Percentiles rank a stretch among this genome's conserved stretches.
Evolutionary conservation across 139 green algal genomes (phyloP).

Genomic region (Chlamydomonas sp.): DNA sequence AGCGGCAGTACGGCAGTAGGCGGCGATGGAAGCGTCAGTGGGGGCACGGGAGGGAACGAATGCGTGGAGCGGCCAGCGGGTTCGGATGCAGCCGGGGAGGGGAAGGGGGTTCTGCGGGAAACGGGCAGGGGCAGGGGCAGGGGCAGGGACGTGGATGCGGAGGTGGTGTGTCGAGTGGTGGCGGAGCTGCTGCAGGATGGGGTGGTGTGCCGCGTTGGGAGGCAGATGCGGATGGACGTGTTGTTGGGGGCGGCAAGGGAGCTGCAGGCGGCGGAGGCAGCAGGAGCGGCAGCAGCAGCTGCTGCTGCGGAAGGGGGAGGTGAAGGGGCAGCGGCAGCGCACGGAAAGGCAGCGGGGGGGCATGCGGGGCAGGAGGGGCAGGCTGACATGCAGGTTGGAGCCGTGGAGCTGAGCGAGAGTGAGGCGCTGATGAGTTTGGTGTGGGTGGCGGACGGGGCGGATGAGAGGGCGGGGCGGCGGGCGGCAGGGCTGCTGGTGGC

Average conservation of each 20-base stretch:
- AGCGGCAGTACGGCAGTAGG: background rate
- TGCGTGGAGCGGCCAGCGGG: too few species aligned
- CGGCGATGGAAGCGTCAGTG: background rate
- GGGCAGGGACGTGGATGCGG: background rate
- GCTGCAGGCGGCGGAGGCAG: background rate
- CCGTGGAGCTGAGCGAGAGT: background rate
- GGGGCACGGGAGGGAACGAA: too few species aligned
- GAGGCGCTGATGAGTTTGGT: constrained; percentile 1
- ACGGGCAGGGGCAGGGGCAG: background rate
- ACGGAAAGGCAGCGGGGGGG: background rate
- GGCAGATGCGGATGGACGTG: background rate
- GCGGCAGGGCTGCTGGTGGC: too few species aligned
- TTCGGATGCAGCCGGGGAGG: too few species aligned
- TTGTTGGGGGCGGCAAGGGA: background rate
- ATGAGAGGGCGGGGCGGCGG: too few species aligned
- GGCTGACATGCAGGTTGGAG: background rate
- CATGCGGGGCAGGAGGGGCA: background rate
- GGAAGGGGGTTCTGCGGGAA: background rate
- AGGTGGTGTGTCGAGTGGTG: background rate
- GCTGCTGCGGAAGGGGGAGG: background rate
- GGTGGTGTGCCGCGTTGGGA: too few species aligned
- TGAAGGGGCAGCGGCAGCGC: background rate
- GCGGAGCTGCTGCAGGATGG: too few species aligned
- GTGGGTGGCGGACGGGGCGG: constrained; percentile 8
- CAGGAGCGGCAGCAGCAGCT: background rate